Conservation (phyloP, 192 early-diverging fungal genomes). For the Backusella morwellensis region DNA sequence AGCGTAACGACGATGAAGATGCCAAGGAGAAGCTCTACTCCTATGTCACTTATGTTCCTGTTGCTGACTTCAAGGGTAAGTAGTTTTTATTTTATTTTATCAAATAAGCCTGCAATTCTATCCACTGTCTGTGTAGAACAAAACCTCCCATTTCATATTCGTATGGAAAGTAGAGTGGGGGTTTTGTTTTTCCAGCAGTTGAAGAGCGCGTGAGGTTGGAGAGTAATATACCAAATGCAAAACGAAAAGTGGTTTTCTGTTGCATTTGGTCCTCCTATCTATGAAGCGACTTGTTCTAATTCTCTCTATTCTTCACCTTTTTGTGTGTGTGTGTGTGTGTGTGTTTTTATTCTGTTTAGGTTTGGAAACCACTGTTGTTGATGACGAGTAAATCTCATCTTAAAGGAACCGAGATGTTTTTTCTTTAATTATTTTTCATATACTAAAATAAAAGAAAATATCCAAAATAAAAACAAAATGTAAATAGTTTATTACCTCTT, state of each 20-base stretch:
- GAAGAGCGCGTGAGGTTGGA: slow-evolving; percentile 14
- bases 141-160: neutral
- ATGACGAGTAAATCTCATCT: slow-evolving; percentile 30
- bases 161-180: neutral
- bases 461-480: neutral
- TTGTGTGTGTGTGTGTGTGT: neutral
- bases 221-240: slow-evolving; percentile 12
- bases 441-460: neutral
- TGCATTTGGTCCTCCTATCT: slow-evolving; percentile 10
- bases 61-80: slow-evolving; percentile 86
- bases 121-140: slow-evolving; percentile 2
- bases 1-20: slow-evolving; percentile 96
- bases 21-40: slow-evolving; percentile 98
- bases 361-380: slow-evolving; percentile 35
- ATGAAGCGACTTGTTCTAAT: slow-evolving; percentile 13
- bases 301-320: neutral
- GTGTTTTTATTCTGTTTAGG: neutral
- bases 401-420: neutral
- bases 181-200: slow-evolving; percentile 2
- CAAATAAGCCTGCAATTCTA: neutral
- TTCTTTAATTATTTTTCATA: neutral
- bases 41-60: slow-evolving; percentile 84
- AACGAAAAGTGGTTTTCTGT: neutral
- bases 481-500: neutral
- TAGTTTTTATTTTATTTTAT: slow-evolving; percentile 2